These are phyloP conservation scores for Apiotrichum gracile DNA, from an alignment of 1,284 basidiomycete species.

Conservation along the genomic window DNA sequence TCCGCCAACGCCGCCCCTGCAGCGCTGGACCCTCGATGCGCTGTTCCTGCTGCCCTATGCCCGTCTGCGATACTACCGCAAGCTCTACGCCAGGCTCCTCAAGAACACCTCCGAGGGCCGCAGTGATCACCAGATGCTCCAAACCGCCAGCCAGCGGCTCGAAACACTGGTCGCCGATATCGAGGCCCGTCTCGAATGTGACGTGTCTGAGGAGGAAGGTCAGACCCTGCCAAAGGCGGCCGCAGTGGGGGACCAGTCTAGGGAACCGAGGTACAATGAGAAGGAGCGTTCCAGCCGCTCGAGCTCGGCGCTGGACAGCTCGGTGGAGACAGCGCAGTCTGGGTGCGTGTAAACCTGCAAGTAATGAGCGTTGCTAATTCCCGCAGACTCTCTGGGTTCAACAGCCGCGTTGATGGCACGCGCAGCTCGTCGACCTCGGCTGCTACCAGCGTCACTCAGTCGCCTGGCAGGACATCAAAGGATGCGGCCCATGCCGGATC, in stretches of 20 bases:
- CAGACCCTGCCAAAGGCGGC: background rate
- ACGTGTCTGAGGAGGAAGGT: slow-evolving; percentile 37
- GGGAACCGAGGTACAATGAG: slow-evolving; percentile 27
- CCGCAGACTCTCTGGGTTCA: slow-evolving; percentile 39
- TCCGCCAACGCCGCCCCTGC: slow-evolving; percentile 52
- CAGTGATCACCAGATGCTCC: slow-evolving; percentile 77
- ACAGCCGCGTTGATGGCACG: slow-evolving; percentile 35
- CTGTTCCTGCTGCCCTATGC: slow-evolving; percentile 80
- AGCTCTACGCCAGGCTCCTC: slow-evolving; percentile 77
- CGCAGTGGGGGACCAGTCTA: slow-evolving; percentile 6
- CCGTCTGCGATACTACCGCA: slow-evolving; percentile 86
- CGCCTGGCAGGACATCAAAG: slow-evolving; percentile 27
- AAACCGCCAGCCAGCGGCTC: slow-evolving; percentile 73
- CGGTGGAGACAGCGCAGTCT: slow-evolving; percentile 32
- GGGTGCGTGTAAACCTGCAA: no score
- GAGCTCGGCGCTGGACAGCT: slow-evolving; percentile 38
- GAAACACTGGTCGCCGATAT: slow-evolving; percentile 65
- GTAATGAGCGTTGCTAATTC: no score
- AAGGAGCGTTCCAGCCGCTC: slow-evolving; percentile 32
- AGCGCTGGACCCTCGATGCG: slow-evolving; percentile 74
- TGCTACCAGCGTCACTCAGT: slow-evolving; percentile 33
- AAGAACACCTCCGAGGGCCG: slow-evolving; percentile 82
- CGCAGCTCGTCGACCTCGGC: slow-evolving; percentile 36
- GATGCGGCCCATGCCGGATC: slow-evolving; percentile 5
- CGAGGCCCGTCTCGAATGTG: slow-evolving; percentile 54